phyloP scores from a whole-genome alignment of 257 asterid genomes.

The Nyctanthes arbortristis region DNA sequence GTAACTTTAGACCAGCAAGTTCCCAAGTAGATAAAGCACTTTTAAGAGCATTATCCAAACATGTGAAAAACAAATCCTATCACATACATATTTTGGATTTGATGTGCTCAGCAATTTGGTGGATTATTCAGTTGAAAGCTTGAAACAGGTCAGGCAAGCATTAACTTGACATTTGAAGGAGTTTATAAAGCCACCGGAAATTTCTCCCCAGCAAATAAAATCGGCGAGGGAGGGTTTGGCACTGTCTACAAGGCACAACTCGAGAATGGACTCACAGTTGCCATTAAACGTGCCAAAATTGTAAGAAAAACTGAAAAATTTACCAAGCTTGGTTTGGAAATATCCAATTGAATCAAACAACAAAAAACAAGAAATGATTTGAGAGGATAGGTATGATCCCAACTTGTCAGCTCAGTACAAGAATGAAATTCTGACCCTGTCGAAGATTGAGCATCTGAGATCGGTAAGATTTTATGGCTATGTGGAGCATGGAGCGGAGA shows the following conservation, averaged over 20 bases:
- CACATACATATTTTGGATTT: background rate
- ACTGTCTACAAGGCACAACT: conserved; percentile 56
- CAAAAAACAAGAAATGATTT: background rate
- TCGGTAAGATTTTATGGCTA: conserved; percentile 63
- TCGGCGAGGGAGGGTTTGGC: conserved; percentile 67
- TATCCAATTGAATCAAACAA: too few relatives aligned
- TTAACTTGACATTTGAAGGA: conserved; percentile 40
- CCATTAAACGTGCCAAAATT: conserved; percentile 64
- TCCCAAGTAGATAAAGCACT: too few relatives aligned
- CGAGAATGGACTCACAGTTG: conserved; percentile 44
- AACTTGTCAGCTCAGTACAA: conserved; percentile 46
- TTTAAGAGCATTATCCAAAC: too few relatives aligned
- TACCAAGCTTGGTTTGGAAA: background rate
- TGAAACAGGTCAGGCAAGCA: conserved; percentile 17
- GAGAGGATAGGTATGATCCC: conserved; percentile 45
- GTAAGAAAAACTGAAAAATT: conserved; percentile 17
- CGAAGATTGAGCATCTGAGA: conserved; percentile 64
- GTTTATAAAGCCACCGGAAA: conserved; percentile 49
- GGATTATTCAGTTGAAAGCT: conserved; percentile 25
- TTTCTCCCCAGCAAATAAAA: conserved; percentile 51
- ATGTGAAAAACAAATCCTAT: background rate
- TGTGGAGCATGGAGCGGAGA: conserved; percentile 56
- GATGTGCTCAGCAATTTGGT: background rate
- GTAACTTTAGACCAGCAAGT: conserved; percentile 3
- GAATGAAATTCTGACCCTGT: conserved; percentile 59